Evolutionary conservation across 176 grass and related monocot species (phyloP).

Genomic region (Musa schizocarpa): DNA sequence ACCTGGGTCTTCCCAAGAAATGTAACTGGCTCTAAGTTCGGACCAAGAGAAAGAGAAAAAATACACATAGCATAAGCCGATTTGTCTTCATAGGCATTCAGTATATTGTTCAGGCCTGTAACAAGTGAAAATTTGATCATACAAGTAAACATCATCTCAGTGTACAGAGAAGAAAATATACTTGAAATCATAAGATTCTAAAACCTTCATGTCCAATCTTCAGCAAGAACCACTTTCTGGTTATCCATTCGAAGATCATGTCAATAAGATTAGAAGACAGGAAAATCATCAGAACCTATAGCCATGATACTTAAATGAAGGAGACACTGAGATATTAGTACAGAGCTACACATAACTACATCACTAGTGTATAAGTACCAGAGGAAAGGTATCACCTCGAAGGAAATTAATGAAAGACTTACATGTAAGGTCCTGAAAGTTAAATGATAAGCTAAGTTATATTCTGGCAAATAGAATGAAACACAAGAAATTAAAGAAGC

Average conservation of each 20-base stretch:
- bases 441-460: slow-evolving; percentile 9
- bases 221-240: slow-evolving; percentile 93
- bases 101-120: slow-evolving; percentile 81
- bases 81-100: slow-evolving; percentile 95
- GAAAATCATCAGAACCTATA: slow-evolving; percentile 20
- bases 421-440: slow-evolving; percentile 88
- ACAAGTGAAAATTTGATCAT: background rate
- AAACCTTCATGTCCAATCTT: slow-evolving; percentile 91
- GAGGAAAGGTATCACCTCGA: background rate
- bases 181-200: slow-evolving; percentile 5
- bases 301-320: background rate
- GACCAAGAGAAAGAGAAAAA: slow-evolving; percentile 94
- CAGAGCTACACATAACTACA: background rate
- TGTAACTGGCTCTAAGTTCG: slow-evolving; percentile 63
- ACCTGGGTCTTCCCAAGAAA: slow-evolving; percentile 85
- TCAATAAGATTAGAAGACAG: slow-evolving; percentile 23
- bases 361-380: background rate
- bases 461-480: slow-evolving; percentile 16
- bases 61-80: slow-evolving; percentile 95
- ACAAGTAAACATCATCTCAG: slow-evolving; percentile 8
- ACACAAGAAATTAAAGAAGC: slow-evolving; percentile 10
- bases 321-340: background rate
- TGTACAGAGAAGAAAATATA: slow-evolving; percentile 8
- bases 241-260: slow-evolving; percentile 27
- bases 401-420: slow-evolving; percentile 36